Conservation (phyloP, 2,329 filamentous ascomycete species). For the Bimuria novae-zelandiae region DNA sequence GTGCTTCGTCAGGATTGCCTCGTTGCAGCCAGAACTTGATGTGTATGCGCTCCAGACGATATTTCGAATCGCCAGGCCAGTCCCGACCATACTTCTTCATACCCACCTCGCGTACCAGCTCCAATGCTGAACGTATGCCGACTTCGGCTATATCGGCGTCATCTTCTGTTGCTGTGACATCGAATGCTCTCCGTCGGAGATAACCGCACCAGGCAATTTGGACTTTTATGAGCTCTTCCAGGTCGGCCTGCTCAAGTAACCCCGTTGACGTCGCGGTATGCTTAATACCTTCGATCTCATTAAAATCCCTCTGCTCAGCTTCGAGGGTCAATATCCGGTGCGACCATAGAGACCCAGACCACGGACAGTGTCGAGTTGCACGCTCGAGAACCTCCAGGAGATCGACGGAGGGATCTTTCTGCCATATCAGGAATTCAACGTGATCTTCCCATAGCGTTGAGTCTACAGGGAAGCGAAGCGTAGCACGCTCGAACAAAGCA, state of each 20-base stretch:
- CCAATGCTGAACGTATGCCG: slow-evolving; percentile 81
- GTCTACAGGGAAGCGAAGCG: slow-evolving; percentile 73
- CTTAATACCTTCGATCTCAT: slow-evolving; percentile 86
- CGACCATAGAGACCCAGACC: slow-evolving; percentile 90
- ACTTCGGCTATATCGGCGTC: slow-evolving; percentile 87
- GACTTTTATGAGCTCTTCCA: slow-evolving; percentile 87
- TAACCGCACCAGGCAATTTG: slow-evolving; percentile 95
- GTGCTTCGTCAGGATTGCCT: slow-evolving; percentile 74
- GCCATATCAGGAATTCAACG: slow-evolving; percentile 70
- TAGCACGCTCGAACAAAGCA: slow-evolving; percentile 76
- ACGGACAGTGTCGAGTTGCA: slow-evolving; percentile 88
- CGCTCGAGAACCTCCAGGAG: slow-evolving; percentile 75
- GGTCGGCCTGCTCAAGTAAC: slow-evolving; percentile 80
- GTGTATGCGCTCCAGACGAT: slow-evolving; percentile 86
- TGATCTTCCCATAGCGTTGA: slow-evolving; percentile 83
- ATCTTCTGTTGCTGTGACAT: slow-evolving; percentile 72
- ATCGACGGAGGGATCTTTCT: slow-evolving; percentile 49
- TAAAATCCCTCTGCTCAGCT: slow-evolving; percentile 73
- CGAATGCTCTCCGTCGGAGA: slow-evolving; percentile 82
- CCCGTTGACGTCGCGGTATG: slow-evolving; percentile 87
- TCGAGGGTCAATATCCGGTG: slow-evolving; percentile 86
- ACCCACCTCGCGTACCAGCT: slow-evolving; percentile 79
- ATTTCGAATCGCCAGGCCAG: slow-evolving; percentile 86
- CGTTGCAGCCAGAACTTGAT: slow-evolving; percentile 91
- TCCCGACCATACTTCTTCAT: slow-evolving; percentile 75